Base-by-base conservation (phyloP, 352 stramenopile species). In the Phytopythium litorale region DNA sequence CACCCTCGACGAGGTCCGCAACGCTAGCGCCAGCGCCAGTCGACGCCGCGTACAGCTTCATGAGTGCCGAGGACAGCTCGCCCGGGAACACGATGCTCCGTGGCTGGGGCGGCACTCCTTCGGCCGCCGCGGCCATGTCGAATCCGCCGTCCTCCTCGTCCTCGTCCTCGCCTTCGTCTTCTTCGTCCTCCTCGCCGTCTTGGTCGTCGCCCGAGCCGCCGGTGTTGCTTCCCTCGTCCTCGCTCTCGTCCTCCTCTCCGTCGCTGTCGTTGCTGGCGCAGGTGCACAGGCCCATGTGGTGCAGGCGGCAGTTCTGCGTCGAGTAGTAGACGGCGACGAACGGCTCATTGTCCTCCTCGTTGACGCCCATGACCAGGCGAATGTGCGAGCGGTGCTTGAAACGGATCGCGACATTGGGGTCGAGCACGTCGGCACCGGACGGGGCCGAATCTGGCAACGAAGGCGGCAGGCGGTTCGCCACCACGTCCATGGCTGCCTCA, bases 221-320 rank as follows among this genome's bases (percentile, higher is more conserved):
- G 3, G 67, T 64, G 16, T 60, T 50, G 33, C 48, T 58, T 9
- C 59, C 63, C 13, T 69, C 54, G 35, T 48, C 53, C 53, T 58
- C 53, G 21, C 35, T 49, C 15, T 75, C 52, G 33, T 71, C 63
- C 19, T 73, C 70, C 12, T 75, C 62, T n/a, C 59, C 69, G 21
- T 67, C 67, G 15, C 65, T 60, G 25, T 59, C 67, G n/a, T 63
- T 64, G 25, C 63, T 67, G 9, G 66, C 59, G 43, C 86, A 95
- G n/a, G 70, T 80, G 66, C 87, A 96, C 28, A 82, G 21, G 0
- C 83, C 84, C 87, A 96, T 96, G 71, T 96, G 87, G 71, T 96
- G 87, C 56, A 71, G 54, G 48, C 84, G 73, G 62, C 87, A 96
- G 64, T 96, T 96, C 54, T 75, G 60, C 42, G 83, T 62, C 60